Evolutionary conservation across 2,329 filamentous ascomycete genomes (phyloP).

Genomic region (Penicillium brevicompactum): DNA sequence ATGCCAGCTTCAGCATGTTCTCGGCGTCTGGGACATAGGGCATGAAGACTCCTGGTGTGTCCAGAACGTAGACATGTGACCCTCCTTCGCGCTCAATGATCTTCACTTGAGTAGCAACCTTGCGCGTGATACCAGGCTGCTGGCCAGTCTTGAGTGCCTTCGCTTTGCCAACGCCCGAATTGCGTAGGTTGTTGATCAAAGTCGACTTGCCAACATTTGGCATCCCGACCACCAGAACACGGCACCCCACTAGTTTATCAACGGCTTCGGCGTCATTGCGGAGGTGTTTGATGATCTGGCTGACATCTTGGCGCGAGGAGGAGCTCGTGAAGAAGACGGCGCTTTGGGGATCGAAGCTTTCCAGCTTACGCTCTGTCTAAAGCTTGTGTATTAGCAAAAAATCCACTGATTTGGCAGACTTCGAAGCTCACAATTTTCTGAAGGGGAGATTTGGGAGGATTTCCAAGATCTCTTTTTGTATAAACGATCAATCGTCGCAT

Average conservation of each 20-base stretch:
- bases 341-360: slow-evolving; percentile 35
- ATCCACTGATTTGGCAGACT: not conserved
- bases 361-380: slow-evolving; percentile 37
- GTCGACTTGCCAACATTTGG: slow-evolving; percentile 97
- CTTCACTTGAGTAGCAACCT: slow-evolving; percentile 79
- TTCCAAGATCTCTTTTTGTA: slow-evolving; percentile 81
- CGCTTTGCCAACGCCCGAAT: slow-evolving; percentile 61
- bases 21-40: slow-evolving; percentile 84
- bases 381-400: not conserved
- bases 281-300: slow-evolving; percentile 36
- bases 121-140: slow-evolving; percentile 87
- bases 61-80: slow-evolving; percentile 76
- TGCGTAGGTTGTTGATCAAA: slow-evolving; percentile 83
- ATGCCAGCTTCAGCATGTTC: slow-evolving; percentile 91
- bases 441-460: slow-evolving; percentile 42
- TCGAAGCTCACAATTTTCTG: slow-evolving; percentile 40
- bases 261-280: slow-evolving; percentile 32
- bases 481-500: slow-evolving; percentile 81
- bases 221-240: slow-evolving; percentile 91
- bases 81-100: slow-evolving; percentile 63
- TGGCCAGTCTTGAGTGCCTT: slow-evolving; percentile 83
- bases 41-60: slow-evolving; percentile 94
- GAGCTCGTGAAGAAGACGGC: slow-evolving; percentile 41
- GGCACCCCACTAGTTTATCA: slow-evolving; percentile 71
- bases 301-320: slow-evolving; percentile 32